These are phyloP conservation scores for Deuterostichococcus epilithicus DNA, from an alignment of 139 green algal species.

Conservation along the genomic window DNA sequence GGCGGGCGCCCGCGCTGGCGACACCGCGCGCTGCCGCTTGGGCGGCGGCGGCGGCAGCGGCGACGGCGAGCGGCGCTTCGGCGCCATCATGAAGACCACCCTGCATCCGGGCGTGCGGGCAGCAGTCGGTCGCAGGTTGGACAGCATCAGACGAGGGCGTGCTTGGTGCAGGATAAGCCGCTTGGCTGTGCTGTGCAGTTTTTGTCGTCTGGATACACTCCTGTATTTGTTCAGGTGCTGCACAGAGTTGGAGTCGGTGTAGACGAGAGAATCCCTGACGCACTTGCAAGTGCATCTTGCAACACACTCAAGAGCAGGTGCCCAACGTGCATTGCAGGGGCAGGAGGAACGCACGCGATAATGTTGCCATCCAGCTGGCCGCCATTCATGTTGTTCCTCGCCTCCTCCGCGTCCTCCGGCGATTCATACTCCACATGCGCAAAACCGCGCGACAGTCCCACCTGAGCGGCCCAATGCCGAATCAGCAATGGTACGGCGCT, in stretches of 20 bases:
- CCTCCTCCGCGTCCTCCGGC: slow-evolving; percentile 60
- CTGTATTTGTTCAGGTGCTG: not conserved
- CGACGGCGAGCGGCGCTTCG: slow-evolving; percentile 19
- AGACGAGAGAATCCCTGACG: not conserved
- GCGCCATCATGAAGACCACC: slow-evolving; percentile 35
- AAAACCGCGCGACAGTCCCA: slow-evolving; percentile 79
- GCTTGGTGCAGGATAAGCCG: not conserved
- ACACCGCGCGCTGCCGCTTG: not conserved
- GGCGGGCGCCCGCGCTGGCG: not conserved
- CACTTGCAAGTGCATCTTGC: not conserved
- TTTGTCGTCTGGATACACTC: not conserved
- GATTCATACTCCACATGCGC: slow-evolving; percentile 73
- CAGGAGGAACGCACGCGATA: slow-evolving; percentile 35
- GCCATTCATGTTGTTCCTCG: slow-evolving; percentile 78
- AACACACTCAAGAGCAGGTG: not conserved
- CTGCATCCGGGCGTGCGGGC: not conserved
- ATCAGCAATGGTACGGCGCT: too few species aligned
- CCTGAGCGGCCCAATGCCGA: slow-evolving; percentile 10
- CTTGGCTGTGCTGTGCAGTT: not conserved
- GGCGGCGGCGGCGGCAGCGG: not conserved
- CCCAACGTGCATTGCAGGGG: not conserved
- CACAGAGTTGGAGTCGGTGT: not conserved
- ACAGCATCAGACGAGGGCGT: not conserved
- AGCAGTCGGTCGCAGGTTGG: not conserved
- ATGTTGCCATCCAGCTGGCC: slow-evolving; percentile 81